Conservation (phyloP, 306 rosid species). For the Trifolium pratense region DNA sequence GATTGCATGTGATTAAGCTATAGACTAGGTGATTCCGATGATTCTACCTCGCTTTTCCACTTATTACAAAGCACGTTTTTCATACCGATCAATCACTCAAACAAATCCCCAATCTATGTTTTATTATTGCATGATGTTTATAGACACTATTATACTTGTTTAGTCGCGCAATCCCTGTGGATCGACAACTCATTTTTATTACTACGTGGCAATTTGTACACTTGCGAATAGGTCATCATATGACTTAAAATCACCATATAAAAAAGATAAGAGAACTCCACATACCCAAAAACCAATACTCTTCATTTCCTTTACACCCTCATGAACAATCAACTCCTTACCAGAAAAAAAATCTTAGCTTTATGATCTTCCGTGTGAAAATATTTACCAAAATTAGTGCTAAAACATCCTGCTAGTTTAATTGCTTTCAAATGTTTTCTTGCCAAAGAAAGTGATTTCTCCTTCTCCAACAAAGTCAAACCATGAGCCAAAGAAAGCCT, state of each 20-base stretch:
- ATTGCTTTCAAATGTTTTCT: conserved; percentile 53
- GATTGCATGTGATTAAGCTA: no score
- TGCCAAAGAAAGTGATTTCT: conserved; percentile 46
- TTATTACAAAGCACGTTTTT: no score
- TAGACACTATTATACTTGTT: no score
- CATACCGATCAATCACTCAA: no score
- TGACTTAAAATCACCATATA: conserved; percentile 51
- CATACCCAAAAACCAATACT: conserved; percentile 60
- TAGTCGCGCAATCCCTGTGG: no score
- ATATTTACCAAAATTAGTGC: conserved; percentile 33
- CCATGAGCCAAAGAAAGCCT: conserved; percentile 63
- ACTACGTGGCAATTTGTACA: no score
- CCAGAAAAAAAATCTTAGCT: conserved; percentile 31
- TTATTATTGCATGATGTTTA: no score
- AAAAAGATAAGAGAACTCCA: conserved; percentile 63
- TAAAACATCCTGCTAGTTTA: conserved; percentile 27
- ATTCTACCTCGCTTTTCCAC: no score
- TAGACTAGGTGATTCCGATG: no score
- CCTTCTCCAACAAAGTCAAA: conserved; percentile 49
- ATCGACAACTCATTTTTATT: no score
- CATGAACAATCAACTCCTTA: conserved; percentile 50
- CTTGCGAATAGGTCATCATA: no score
- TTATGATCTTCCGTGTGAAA: conserved; percentile 18
- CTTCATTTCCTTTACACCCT: conserved; percentile 64
- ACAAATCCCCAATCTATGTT: no score